Base-by-base conservation (phyloP, 1,139 yeast species). In the Hansenula sp. region DNA sequence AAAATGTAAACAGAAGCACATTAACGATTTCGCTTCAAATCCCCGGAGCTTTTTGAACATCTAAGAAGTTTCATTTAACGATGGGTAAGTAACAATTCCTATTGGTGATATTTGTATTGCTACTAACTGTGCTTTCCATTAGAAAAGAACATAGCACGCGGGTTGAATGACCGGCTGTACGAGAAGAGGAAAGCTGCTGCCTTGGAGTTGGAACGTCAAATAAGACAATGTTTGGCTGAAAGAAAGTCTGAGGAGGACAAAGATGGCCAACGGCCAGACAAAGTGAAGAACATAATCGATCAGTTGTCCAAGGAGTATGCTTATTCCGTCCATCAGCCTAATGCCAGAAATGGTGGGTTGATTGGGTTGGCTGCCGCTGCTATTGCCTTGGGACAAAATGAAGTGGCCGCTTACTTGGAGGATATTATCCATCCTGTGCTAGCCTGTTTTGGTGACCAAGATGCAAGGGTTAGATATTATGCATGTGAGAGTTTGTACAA, bases 401-500 rank as follows among this genome's bases (percentile, higher is more conserved):
- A 84, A 56, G 78, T 86, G 41, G 80, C 88, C 18, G 60, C 74
- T 48, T 93, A 89, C 58, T 68, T 94, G 43, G 94, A 89, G 47
- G 88, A 84, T 46, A 91, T 94, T 49, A 80, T 93, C 48, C 94
- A 88, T 48, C 97, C 99, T 0, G 96, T 94, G 16, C 72, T 94
- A 56, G 94, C 97, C 0, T 93, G 98, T 48, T 94, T 94, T 63
- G 91, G 96, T 43, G 99, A 94, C 59, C 96, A 94, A 47, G 97
- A 94, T 60, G 95, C 97, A 11, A 77, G 96, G 52, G 99, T 94
- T 9, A 73, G 99, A 43, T 94, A 94, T 58, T 94, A 91, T 63
- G 98, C 99, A 0, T 93, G 99, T 67, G 99, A 94, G 61, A 86
- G 96, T 36, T 73, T 94, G 51, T 94, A 94, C 66, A 94, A 94